Evolutionary conservation across 257 asterid genomes (phyloP).

Genomic region (Primulina huaijiensis): DNA sequence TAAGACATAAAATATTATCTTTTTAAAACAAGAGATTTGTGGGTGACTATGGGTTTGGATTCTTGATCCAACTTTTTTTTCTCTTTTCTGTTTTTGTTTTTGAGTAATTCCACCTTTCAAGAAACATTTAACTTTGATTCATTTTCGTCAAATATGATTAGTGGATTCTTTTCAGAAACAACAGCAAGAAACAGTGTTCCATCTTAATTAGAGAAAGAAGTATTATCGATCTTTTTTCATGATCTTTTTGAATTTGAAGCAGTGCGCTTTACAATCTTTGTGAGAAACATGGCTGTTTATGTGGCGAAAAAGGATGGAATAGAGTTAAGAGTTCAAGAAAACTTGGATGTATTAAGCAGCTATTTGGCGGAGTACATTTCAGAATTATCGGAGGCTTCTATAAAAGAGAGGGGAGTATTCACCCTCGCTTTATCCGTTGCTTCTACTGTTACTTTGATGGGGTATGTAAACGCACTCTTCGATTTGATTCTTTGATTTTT

Average conservation of each 20-base stretch:
- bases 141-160: background rate
- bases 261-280: background rate
- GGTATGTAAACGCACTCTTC: background rate
- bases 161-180: background rate
- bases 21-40: background rate
- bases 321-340: background rate
- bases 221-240: background rate
- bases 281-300: background rate
- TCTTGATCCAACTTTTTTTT: background rate
- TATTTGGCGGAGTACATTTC: background rate
- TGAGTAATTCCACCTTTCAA: too few relatives aligned
- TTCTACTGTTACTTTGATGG: background rate
- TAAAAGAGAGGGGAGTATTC: background rate
- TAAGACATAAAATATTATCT: too few relatives aligned
- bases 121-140: too few relatives aligned
- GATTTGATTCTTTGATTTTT: background rate
- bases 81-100: too few relatives aligned
- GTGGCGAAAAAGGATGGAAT: background rate
- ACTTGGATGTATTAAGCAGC: background rate
- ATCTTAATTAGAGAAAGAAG: background rate
- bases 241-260: background rate
- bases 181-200: background rate
- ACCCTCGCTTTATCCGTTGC: background rate
- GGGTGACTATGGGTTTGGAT: background rate
- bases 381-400: background rate